phyloP scores from a whole-genome alignment of 2,329 filamentous ascomycete genomes.

The Aspergillus quadrilineatus region DNA sequence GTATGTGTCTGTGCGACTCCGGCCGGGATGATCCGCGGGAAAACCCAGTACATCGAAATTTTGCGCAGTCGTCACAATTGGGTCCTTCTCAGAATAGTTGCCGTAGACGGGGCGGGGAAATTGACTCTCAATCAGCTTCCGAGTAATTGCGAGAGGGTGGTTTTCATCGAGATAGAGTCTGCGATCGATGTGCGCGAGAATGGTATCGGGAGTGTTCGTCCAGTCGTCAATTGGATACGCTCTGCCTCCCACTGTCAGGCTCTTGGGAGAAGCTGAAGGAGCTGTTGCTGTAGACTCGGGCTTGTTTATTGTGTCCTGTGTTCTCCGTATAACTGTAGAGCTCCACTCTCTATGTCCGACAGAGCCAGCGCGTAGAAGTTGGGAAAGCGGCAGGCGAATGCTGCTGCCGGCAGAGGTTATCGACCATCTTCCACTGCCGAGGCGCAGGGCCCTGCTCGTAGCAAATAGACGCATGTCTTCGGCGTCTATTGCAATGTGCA shows the following conservation, averaged over 20 bases:
- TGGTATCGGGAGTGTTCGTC: constrained; percentile 79
- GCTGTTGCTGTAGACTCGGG: constrained; percentile 5
- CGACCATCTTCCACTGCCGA: constrained; percentile 36
- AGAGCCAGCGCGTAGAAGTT: constrained; percentile 18
- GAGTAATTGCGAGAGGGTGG: constrained; percentile 87
- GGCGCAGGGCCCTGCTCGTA: constrained; percentile 41
- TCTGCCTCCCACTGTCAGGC: constrained; percentile 61
- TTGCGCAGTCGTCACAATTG: constrained; percentile 77
- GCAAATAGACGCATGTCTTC: constrained; percentile 39
- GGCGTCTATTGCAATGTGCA: background rate
- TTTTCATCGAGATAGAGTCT: constrained; percentile 86
- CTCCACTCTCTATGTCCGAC: constrained; percentile 30
- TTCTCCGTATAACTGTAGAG: constrained; percentile 32
- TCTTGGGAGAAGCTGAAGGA: constrained; percentile 17
- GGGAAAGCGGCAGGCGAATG: constrained; percentile 23
- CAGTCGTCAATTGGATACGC: constrained; percentile 70
- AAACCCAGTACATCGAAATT: constrained; percentile 99
- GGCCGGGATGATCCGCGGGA: constrained; percentile 80
- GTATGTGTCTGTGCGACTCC: constrained; percentile 87
- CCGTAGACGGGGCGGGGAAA: constrained; percentile 73
- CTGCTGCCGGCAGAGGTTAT: constrained; percentile 26
- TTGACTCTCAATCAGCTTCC: constrained; percentile 85
- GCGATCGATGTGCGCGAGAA: constrained; percentile 71
- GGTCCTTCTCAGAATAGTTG: constrained; percentile 75
- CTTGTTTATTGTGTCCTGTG: constrained; percentile 18